Percentiles rank a stretch among this genome's conserved stretches.
Conservation (phyloP, 768 basidiomycete species). For the Clavulina sp. region DNA sequence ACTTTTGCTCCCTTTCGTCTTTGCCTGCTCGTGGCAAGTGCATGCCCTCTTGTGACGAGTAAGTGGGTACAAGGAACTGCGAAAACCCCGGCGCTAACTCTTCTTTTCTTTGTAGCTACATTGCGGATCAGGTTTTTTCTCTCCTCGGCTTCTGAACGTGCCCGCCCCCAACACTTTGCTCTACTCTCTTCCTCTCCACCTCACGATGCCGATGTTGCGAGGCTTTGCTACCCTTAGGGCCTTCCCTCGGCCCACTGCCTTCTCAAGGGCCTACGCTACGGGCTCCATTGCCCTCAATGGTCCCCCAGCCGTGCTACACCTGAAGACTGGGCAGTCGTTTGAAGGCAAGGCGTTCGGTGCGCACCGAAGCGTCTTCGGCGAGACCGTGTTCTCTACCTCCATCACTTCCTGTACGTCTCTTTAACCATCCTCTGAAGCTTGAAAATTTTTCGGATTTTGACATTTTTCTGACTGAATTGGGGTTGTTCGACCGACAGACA, state of each 20-base stretch:
- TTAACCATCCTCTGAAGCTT: neutral
- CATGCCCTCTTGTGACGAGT: conserved; percentile 10
- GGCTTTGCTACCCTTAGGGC: conserved; percentile 28
- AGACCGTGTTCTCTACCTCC: conserved; percentile 97
- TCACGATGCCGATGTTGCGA: conserved; percentile 34
- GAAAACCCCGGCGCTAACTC: neutral
- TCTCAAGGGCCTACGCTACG: conserved; percentile 30
- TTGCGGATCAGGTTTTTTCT: conserved; percentile 81
- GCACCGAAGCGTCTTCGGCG: conserved; percentile 73
- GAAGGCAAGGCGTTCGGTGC: conserved; percentile 78
- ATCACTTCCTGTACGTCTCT: conserved; percentile 79
- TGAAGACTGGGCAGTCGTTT: conserved; percentile 91
- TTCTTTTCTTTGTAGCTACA: conserved; percentile 35
- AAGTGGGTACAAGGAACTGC: neutral
- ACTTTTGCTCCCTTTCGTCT: neutral
- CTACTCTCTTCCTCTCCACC: conserved; percentile 2
- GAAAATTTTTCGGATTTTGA: conserved; percentile 8
- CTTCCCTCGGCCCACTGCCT: conserved; percentile 30
- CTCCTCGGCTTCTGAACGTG: conserved; percentile 29
- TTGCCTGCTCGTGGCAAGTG: neutral
- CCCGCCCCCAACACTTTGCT: neutral
- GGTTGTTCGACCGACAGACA: conserved; percentile 41
- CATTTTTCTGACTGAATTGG: neutral
- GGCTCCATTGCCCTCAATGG: conserved; percentile 17
- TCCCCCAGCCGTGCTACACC: conserved; percentile 69